A percentile compares a stretch with the other conserved stretches of the same genome.
Conservation (phyloP, 371 early-diverging fungal species). For the Mucor racemosus region DNA sequence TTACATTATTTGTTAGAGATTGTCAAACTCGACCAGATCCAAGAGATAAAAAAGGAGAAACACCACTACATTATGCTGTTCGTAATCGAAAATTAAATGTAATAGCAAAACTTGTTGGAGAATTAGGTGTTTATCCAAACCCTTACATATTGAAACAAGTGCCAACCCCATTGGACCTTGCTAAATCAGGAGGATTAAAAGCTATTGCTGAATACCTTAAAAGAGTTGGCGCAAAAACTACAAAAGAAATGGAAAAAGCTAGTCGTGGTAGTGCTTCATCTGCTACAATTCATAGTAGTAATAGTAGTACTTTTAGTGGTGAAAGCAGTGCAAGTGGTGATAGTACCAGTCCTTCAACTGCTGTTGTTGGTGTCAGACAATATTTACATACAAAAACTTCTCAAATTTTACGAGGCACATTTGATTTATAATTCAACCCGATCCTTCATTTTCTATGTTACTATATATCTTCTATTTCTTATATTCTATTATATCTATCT, state of each 20-base stretch:
- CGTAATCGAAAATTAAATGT: slow-evolving; percentile 35
- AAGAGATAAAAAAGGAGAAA: slow-evolving; percentile 42
- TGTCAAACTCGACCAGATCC: slow-evolving; percentile 26
- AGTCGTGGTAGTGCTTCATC: not conserved
- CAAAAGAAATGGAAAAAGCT: slow-evolving; percentile 47
- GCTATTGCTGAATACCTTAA: slow-evolving; percentile 34
- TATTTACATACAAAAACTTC: slow-evolving; percentile 31
- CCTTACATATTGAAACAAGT: slow-evolving; percentile 40
- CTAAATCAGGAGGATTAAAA: slow-evolving; percentile 37
- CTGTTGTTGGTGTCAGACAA: slow-evolving; percentile 18
- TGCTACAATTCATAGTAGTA: slow-evolving; percentile 10
- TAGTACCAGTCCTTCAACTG: not conserved
- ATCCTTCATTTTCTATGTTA: not conserved
- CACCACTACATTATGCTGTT: slow-evolving; percentile 51
- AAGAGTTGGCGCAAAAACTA: slow-evolving; percentile 41
- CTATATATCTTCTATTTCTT: not conserved
- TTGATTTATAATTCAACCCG: slow-evolving; percentile 17
- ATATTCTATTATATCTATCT: not conserved
- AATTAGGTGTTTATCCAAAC: slow-evolving; percentile 43
- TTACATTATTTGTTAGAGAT: slow-evolving; percentile 34
- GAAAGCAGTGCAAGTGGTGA: slow-evolving; percentile 17
- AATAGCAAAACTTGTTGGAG: slow-evolving; percentile 34
- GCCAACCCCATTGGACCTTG: slow-evolving; percentile 47
- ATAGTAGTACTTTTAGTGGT: slow-evolving; percentile 22
- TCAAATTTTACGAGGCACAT: slow-evolving; percentile 22